Conservation (phyloP, 768 basidiomycete species). For the Leccinum aurantiacum region DNA sequence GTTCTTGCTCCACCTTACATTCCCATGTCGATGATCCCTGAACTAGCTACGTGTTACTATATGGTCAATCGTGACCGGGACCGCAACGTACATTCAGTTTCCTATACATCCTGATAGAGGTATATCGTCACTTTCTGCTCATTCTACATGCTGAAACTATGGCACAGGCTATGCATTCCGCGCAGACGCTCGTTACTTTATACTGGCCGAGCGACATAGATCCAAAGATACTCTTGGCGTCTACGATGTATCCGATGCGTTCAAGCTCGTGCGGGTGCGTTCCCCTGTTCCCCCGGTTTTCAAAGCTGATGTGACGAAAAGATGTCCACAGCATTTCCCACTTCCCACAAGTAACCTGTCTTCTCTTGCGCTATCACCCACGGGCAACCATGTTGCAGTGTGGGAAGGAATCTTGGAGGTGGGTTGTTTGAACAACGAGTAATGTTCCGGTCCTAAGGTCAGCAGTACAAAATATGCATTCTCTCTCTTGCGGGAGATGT, state of each 20-base stretch:
- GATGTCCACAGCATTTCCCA: constrained; percentile 68
- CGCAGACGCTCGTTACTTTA: constrained; percentile 77
- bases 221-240: constrained; percentile 86
- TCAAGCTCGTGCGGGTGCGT: constrained; percentile 68
- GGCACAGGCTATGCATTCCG: constrained; percentile 72
- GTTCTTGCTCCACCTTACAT: not conserved
- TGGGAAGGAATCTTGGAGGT: constrained; percentile 91
- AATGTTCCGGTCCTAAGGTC: not conserved
- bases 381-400: constrained; percentile 69
- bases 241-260: constrained; percentile 72
- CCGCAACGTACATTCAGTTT: constrained; percentile 82
- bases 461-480: constrained; percentile 74
- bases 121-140: constrained; percentile 27
- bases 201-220: constrained; percentile 85
- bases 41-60: constrained; percentile 78
- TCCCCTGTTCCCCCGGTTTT: not conserved
- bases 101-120: constrained; percentile 82
- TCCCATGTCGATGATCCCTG: constrained; percentile 5
- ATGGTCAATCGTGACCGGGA: constrained; percentile 77
- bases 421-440: constrained; percentile 11
- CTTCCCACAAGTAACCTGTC: constrained; percentile 72
- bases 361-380: constrained; percentile 74
- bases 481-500: constrained; percentile 64
- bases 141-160: not conserved
- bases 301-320: constrained; percentile 21